A percentile compares a stretch with the other conserved stretches of the same genome.
phyloP scores from a whole-genome alignment of 257 asterid species.

The Coffea canephora region DNA sequence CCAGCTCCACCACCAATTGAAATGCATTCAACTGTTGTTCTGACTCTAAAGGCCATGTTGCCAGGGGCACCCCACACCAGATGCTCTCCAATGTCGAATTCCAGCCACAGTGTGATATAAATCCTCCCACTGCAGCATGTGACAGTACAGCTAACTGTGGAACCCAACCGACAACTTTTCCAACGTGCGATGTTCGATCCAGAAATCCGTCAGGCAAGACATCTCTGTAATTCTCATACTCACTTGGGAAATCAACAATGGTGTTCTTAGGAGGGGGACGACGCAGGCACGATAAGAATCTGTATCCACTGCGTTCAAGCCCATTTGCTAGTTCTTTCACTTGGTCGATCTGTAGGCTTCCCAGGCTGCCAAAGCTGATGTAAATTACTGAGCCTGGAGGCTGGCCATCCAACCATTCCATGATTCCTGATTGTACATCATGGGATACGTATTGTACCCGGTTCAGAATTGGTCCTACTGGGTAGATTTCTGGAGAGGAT shows the following conservation, averaged over 20 bases:
- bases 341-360: constrained; percentile 38
- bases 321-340: constrained; percentile 43
- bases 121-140: constrained; percentile 21
- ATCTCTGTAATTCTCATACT: constrained; percentile 20
- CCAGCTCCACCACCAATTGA: constrained; percentile 20
- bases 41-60: constrained; percentile 25
- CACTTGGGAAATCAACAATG: constrained; percentile 38
- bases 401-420: constrained; percentile 47
- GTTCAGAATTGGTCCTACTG: constrained; percentile 59
- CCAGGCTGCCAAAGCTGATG: constrained; percentile 57
- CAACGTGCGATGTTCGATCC: constrained; percentile 3
- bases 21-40: constrained; percentile 27
- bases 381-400: constrained; percentile 41
- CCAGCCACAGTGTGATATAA: constrained; percentile 31
- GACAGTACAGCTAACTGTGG: constrained; percentile 23
- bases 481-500: constrained; percentile 38
- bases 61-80: constrained; percentile 28
- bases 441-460: constrained; percentile 12
- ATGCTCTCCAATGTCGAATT: constrained; percentile 26
- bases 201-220: constrained; percentile 23
- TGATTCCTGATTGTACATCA: background rate
- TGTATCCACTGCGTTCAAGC: constrained; percentile 41
- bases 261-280: constrained; percentile 3
- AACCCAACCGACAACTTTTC: constrained; percentile 21
- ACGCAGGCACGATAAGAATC: constrained; percentile 54